Conservation (phyloP, 768 basidiomycete genomes). For the Xerocomus potaroensis region DNA sequence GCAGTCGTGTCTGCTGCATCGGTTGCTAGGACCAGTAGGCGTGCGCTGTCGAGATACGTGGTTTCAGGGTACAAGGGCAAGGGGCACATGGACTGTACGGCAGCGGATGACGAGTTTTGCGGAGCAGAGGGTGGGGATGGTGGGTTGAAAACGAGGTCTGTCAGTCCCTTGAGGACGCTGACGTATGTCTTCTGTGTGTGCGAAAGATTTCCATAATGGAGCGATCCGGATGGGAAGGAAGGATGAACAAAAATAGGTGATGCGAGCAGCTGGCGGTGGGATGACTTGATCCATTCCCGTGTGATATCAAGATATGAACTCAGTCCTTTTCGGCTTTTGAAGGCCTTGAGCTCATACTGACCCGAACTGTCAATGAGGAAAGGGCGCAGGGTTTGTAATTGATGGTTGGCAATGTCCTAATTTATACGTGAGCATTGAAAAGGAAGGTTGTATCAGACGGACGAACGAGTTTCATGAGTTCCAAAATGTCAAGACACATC, state of each 20-base stretch:
- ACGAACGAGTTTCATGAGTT: conserved; percentile 93
- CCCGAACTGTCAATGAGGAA: conserved; percentile 78
- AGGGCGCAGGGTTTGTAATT: conserved; percentile 89
- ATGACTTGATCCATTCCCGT: conserved; percentile 59
- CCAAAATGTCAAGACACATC: conserved; percentile 85
- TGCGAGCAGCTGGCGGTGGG: conserved; percentile 44
- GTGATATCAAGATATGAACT: conserved; percentile 49
- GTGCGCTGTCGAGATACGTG: conserved; percentile 71
- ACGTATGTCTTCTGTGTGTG: conserved; percentile 45
- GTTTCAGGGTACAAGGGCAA: conserved; percentile 67
- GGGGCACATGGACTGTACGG: conserved; percentile 31
- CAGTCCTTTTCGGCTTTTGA: conserved; percentile 53
- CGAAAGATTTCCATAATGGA: conserved; percentile 44
- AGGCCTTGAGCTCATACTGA: conserved; percentile 74
- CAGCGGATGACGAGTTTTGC: conserved; percentile 27
- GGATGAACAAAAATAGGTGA: conserved; percentile 42
- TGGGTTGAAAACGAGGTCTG: conserved; percentile 62
- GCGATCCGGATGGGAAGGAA: conserved; percentile 37
- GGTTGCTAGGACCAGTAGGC: conserved; percentile 58
- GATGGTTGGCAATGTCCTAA: conserved; percentile 96
- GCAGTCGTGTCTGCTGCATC: conserved; percentile 75
- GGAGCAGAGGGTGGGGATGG: conserved; percentile 36
- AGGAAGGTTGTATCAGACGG: conserved; percentile 11
- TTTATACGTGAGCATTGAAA: conserved; percentile 18
- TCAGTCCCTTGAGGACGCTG: conserved; percentile 53